Evolutionary conservation across 1,284 basidiomycete genomes (phyloP).

Genomic region (Cryptococcus maquisensis): DNA sequence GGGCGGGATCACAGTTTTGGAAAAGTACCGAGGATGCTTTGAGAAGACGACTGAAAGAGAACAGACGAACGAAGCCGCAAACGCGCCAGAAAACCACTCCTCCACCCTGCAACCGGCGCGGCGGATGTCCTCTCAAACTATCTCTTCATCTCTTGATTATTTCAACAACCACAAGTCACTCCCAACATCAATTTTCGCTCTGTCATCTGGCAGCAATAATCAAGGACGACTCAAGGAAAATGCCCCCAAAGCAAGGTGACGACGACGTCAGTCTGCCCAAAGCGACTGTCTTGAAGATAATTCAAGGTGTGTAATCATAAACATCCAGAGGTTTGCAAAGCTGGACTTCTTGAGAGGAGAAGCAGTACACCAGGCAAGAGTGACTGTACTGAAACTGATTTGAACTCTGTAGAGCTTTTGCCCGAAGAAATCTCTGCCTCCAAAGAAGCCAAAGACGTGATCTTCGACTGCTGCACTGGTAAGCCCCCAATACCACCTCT

Average conservation of each 20-base stretch:
- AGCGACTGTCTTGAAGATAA: constrained; percentile 96
- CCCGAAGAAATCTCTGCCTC: constrained; percentile 85
- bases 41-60: not conserved
- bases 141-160: not conserved
- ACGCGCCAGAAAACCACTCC: not conserved
- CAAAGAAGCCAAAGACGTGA: constrained; percentile 92
- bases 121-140: not conserved
- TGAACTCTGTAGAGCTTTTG: constrained; percentile 65
- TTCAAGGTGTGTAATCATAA: constrained; percentile 62
- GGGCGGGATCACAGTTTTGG: not conserved
- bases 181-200: too few species aligned
- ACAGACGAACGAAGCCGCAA: not conserved
- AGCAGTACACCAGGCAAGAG: not conserved
- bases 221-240: too few species aligned
- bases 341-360: not conserved
- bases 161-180: too few species aligned
- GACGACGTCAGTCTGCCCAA: constrained; percentile 94
- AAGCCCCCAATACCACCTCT: not conserved
- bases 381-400: not conserved
- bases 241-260: constrained; percentile 52
- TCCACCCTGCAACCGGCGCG: too few species aligned
- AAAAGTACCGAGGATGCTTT: not conserved
- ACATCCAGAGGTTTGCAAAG: too few species aligned
- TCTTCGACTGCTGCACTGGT: constrained; percentile 99
- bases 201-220: too few species aligned